These are phyloP conservation scores for Penicillium sp. DNA, from an alignment of 2,329 filamentous ascomycete species.

Conservation along the genomic window DNA sequence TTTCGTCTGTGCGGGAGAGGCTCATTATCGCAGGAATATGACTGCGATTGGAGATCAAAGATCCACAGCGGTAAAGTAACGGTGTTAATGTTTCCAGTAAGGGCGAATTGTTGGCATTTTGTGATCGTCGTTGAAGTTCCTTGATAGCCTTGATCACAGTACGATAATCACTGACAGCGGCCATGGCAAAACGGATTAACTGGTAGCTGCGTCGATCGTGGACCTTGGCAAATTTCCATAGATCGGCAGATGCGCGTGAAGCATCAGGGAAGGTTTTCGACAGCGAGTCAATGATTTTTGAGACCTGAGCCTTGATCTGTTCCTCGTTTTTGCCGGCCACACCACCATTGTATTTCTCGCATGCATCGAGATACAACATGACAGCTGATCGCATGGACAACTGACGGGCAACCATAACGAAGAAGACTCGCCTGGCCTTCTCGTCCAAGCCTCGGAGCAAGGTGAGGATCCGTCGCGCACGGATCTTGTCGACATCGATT, in stretches of 20 bases:
- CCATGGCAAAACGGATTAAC: conserved; percentile 78
- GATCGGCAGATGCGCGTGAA: conserved; percentile 63
- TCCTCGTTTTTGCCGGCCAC: conserved; percentile 64
- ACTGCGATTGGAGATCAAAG: conserved; percentile 87
- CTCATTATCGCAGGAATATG: conserved; percentile 88
- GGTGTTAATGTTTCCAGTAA: conserved; percentile 75
- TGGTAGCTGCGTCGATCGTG: conserved; percentile 89
- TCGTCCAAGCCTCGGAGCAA: conserved; percentile 72
- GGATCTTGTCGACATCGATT: conserved; percentile 54
- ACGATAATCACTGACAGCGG: conserved; percentile 81
- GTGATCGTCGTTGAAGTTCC: conserved; percentile 77
- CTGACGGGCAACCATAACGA: conserved; percentile 75
- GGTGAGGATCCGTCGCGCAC: conserved; percentile 76
- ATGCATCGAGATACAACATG: conserved; percentile 70
- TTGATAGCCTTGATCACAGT: conserved; percentile 85
- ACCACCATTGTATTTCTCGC: conserved; percentile 84
- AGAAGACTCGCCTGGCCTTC: conserved; percentile 78
- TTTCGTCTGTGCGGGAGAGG: conserved; percentile 75
- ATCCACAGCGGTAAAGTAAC: conserved; percentile 74
- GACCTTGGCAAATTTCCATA: conserved; percentile 84
- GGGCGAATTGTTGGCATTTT: conserved; percentile 55
- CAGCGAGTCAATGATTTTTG: conserved; percentile 66
- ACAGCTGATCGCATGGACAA: conserved; percentile 67
- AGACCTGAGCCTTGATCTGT: conserved; percentile 62
- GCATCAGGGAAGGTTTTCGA: conserved; percentile 71